Conservation (phyloP, 2,329 filamentous ascomycete species). For the Thermothelomyces thermophilus region DNA sequence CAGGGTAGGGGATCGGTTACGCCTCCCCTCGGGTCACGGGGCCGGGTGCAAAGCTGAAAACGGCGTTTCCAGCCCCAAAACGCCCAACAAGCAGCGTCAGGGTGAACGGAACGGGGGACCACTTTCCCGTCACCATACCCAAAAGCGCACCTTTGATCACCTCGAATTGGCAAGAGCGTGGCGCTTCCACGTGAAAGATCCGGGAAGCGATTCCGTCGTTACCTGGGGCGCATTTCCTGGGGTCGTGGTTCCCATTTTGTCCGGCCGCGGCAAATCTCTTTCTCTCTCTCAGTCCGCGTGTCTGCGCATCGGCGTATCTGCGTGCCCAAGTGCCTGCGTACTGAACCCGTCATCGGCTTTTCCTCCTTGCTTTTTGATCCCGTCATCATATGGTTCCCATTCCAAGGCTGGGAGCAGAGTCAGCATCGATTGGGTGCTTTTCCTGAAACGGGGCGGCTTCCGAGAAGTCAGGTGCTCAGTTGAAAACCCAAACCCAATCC, state of each 20-base stretch:
- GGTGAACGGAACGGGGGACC: slow-evolving; percentile 1
- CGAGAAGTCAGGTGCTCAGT: slow-evolving; percentile 23
- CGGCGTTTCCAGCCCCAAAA: slow-evolving; percentile 13
- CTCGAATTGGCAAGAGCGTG: neutral
- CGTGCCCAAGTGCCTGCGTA: neutral
- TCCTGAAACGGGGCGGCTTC: slow-evolving; percentile 20
- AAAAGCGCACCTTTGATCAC: neutral
- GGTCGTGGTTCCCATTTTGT: neutral
- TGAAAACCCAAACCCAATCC: slow-evolving; percentile 18
- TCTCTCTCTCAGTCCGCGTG: too few species aligned
- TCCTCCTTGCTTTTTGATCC: neutral
- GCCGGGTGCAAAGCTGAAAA: slow-evolving; percentile 20
- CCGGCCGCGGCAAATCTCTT: neutral
- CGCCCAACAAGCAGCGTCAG: neutral
- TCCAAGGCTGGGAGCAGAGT: neutral
- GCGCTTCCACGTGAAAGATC: neutral
- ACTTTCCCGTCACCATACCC: neutral
- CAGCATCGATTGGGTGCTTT: neutral
- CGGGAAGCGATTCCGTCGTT: neutral
- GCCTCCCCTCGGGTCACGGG: slow-evolving; percentile 15
- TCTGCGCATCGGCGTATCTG: too few species aligned
- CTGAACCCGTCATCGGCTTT: neutral
- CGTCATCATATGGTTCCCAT: neutral
- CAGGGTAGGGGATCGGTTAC: slow-evolving; percentile 5
- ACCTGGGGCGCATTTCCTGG: neutral